Base-by-base conservation (phyloP, 129 eudicot species). In the Chrysanthemum lavandulifolium region DNA sequence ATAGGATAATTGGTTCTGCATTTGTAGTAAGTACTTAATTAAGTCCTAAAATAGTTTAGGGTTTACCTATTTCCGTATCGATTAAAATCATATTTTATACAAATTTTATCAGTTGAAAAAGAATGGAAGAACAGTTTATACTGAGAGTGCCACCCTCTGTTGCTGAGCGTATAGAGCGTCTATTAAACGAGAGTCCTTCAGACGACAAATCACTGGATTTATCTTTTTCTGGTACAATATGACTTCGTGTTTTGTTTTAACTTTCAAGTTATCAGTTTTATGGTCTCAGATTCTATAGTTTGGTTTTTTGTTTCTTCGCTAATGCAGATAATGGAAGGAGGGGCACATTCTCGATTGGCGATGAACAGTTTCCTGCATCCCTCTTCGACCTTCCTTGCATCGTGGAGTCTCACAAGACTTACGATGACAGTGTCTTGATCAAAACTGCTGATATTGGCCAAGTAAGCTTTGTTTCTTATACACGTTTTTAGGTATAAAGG, bases 401-500 rank as follows among this genome's bases (percentile, higher is more conserved):
- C 33, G 88, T 87, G 64, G 97, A 93, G 80, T 93, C 97, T 4
- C 87, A 89, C 78, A 90, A 93, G 84, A 90, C 98, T 62, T 87
- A 89, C 21, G 95, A 92, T 81, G 98, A 92, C 76, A 87, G 83
- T 67, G 96, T 84, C 67, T 75, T 93, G 65, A 90, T 93, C 57
- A 93, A 93, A 86, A 84, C 96, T 25, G 87, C 98, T 23, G 97
- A 93, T 73, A 86, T 89, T 79, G 97, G 96, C 71, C 98, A 93
- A 82, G 98, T 92, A 87, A 55, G 73, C 18, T 23, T 29, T 75
- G 36, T 52, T 61, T 29, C 55, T 23, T 21, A 33, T 61, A 15
- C 74, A 40, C 36, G n/a, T 65, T 71, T 57, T 16, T 23, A 65
- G 52, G 61, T 54, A 65, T 23, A 51, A 65, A 48, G 9, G 45